A percentile compares a stretch with the other conserved stretches of the same genome.
Evolutionary conservation across 129 eudicot species (phyloP).

Genomic region (Rutidosis leptorrhynchoides): DNA sequence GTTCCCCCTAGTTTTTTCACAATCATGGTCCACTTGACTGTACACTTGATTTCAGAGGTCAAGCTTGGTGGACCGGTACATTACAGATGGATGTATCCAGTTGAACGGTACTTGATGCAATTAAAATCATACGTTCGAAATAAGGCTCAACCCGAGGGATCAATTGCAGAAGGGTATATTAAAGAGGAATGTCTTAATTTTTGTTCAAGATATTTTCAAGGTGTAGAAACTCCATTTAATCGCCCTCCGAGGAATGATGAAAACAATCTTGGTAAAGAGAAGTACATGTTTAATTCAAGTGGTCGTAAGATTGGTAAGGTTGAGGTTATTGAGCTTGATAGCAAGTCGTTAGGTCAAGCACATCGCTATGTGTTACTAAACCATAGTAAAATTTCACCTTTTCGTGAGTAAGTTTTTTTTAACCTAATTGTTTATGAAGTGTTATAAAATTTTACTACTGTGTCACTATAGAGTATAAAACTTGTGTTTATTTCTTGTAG

Average conservation of each 20-base stretch:
- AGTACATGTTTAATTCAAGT: background rate
- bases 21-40: background rate
- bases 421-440: background rate
- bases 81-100: background rate
- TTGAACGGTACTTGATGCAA: background rate
- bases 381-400: background rate
- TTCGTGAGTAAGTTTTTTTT: background rate
- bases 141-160: no score
- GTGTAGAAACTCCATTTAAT: background rate
- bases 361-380: background rate
- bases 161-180: no score
- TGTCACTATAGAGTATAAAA: background rate
- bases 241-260: background rate
- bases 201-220: constrained; percentile 1
- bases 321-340: background rate
- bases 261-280: background rate
- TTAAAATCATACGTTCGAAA: background rate
- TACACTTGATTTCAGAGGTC: background rate
- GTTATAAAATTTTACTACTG: background rate
- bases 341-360: background rate
- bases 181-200: no score
- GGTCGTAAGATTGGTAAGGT: background rate
- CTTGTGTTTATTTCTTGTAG: background rate
- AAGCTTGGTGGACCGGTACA: background rate
- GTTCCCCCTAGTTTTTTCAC: background rate